Percentiles rank a stretch among this genome's conserved stretches.
Evolutionary conservation across 345 rosid species (phyloP).

Genomic region (Lepidium africanum): DNA sequence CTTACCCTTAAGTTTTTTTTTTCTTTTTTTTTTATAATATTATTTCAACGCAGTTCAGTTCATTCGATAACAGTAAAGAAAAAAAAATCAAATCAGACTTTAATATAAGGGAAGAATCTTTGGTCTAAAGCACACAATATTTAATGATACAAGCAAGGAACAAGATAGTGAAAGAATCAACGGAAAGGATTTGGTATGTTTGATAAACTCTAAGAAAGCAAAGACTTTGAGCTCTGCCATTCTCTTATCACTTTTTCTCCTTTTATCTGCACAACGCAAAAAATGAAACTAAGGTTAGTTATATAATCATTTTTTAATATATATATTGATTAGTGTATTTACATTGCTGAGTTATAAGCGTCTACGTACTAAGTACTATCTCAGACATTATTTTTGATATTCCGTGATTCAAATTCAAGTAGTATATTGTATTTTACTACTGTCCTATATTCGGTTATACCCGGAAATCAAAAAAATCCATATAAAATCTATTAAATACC

Average conservation of each 20-base stretch:
- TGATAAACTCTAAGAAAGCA: not conserved
- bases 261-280: constrained; percentile 2
- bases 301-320: not conserved
- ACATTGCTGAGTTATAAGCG: not conserved
- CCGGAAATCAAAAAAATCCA: too few species aligned
- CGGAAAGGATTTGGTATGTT: not conserved
- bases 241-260: constrained; percentile 4
- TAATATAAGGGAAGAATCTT: constrained; percentile 15
- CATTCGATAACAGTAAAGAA: not conserved
- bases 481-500: too few species aligned
- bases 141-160: constrained; percentile 5
- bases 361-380: not conserved
- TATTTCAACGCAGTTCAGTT: not conserved
- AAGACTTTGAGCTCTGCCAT: constrained; percentile 7
- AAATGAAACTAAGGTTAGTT: not conserved
- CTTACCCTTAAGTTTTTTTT: not conserved
- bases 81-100: constrained; percentile 1
- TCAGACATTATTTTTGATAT: too few species aligned
- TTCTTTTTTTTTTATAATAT: not conserved
- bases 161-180: constrained; percentile 16
- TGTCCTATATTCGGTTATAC: too few species aligned
- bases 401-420: too few species aligned
- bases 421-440: too few species aligned
- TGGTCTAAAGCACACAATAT: constrained; percentile 1
- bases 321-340: not conserved